These are phyloP conservation scores for Tetrahymena malaccensis DNA, from an alignment of 73 alveolate genomes.

Conservation along the genomic window DNA sequence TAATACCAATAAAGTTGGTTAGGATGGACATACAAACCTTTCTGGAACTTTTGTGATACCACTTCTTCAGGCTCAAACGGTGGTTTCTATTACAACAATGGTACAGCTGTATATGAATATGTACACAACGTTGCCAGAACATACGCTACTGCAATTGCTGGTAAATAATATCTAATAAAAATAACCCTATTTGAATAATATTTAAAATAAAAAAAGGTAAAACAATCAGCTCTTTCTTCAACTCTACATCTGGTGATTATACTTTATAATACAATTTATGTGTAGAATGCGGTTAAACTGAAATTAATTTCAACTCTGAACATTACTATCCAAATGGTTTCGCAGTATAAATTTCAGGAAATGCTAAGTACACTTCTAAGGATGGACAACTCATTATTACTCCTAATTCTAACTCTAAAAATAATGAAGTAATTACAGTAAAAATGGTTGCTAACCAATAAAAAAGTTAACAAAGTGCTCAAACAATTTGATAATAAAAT, in stretches of 20 bases:
- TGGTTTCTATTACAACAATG: constrained; percentile 20
- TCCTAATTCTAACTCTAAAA: neutral
- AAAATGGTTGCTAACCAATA: neutral
- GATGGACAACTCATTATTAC: neutral
- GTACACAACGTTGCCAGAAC: constrained; percentile 34
- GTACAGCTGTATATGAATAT: neutral
- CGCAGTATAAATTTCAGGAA: neutral
- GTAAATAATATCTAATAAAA: neutral
- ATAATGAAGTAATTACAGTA: neutral
- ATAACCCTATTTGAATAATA: no score
- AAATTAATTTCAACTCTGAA: neutral
- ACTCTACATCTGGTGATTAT: neutral
- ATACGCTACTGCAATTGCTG: constrained; percentile 10
- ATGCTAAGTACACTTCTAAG: neutral
- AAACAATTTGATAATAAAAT: neutral
- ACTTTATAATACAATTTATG: neutral
- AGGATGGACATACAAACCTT: constrained; percentile 27
- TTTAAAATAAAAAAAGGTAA: neutral
- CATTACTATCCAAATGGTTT: neutral
- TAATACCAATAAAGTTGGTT: constrained; percentile 7
- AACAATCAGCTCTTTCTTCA: neutral
- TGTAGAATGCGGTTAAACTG: constrained; percentile 16
- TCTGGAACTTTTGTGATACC: neutral
- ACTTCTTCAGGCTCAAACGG: neutral
- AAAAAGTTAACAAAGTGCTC: neutral